Base-by-base conservation (phyloP, 306 rosid genomes). In the Dryas drummondii region DNA sequence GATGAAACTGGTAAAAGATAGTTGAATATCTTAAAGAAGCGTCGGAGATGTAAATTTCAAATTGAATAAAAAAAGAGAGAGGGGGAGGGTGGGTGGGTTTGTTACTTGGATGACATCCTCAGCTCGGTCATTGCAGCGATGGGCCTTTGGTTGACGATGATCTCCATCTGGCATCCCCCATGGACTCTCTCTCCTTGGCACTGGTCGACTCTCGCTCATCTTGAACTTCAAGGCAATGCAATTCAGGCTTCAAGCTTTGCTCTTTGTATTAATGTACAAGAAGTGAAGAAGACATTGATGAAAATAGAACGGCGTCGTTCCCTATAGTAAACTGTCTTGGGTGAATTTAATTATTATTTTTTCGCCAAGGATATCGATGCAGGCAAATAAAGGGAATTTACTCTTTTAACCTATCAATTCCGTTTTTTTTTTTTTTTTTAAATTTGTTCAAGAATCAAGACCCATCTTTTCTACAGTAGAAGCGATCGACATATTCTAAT, bases 121-220 rank as follows among this genome's bases (percentile, higher is more conserved):
- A 57, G 87, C 91, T 62, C 97, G 88, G 54, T 94, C 98, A 75
- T 94, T 91, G 92, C 98, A 94, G 52, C 97, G 86, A 80, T 94
- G 98, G 75, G 98, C 88, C 80, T 88, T 91, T 11, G 97, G 98
- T 64, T 94, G 86, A 13, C 91, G 97, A 75, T 85, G 88, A 1
- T 87, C 84, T 7, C 88, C 97, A 68, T 90, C 94, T 4, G 96
- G 85, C 9, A 74, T 16, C 5, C 98, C 98, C 97, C 98, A 94
- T 61, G 98, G 97, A 71, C 97, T 91, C 81, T 94, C 97, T 84
- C 97, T 85, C 75, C 98, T 83, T 17, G 90, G 96, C 51, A 94
- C 96, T 2, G 98, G 96, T 63, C 98, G 87, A 42, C 88, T 68
- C 85, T 87, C 92, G 72, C 91, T 84, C 97, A 87, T 74, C 60